Conservation (phyloP, 257 asterid genomes). For the Linderniella brevidens region DNA sequence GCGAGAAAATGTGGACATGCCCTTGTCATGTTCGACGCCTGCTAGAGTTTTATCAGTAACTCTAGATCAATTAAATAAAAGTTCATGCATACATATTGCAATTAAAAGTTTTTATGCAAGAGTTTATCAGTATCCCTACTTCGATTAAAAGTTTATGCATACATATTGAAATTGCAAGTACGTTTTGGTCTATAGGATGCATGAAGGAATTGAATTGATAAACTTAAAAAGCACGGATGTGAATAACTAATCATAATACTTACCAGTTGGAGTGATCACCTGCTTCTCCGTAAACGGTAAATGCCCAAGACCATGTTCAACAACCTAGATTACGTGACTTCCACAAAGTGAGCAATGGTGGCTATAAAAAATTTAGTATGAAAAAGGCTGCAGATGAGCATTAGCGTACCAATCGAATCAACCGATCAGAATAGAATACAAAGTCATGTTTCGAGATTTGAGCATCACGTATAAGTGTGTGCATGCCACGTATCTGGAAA, state of each 20-base stretch:
- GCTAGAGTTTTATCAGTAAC: too few relatives aligned
- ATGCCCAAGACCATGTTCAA: constrained; percentile 99
- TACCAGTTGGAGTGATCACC: constrained; percentile 95
- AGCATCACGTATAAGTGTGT: constrained; percentile 93
- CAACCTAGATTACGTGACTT: constrained; percentile 43
- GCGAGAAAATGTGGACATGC: too few relatives aligned
- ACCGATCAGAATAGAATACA: constrained; percentile 81
- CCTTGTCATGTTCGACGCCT: too few relatives aligned
- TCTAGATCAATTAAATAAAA: too few relatives aligned
- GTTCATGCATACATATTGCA: too few relatives aligned
- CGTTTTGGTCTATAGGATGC: too few relatives aligned
- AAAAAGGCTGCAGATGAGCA: background rate
- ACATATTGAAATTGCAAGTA: too few relatives aligned
- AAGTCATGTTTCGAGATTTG: constrained; percentile 87
- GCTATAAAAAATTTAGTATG: constrained; percentile 8
- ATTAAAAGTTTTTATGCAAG: too few relatives aligned
- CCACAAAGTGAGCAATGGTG: constrained; percentile 10
- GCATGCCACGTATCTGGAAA: constrained; percentile 97
- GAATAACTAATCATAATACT: constrained; percentile 18
- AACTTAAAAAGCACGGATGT: too few relatives aligned
- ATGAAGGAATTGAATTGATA: too few relatives aligned
- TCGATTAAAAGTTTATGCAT: too few relatives aligned
- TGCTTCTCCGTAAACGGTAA: constrained; percentile 96
- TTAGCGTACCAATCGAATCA: constrained; percentile 75
- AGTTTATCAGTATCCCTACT: too few relatives aligned